A percentile compares a stretch with the other conserved stretches of the same genome.
phyloP scores from a whole-genome alignment of 1,139 yeast species.

The Kluyveromyces sp. region DNA sequence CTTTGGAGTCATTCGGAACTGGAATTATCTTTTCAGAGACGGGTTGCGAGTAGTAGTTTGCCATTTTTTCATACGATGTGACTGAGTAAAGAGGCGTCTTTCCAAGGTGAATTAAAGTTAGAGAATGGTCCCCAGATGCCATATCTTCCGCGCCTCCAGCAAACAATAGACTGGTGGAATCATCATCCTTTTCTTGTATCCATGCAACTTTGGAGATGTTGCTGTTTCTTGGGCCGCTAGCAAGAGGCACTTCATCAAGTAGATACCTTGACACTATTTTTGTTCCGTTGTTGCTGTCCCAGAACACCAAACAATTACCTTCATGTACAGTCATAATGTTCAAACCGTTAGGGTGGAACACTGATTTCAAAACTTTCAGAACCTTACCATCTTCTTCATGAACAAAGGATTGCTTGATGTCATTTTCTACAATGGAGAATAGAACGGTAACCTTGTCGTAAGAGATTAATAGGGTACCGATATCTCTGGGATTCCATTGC shows the following conservation, averaged over 20 bases:
- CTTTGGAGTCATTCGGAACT: conserved; percentile 38
- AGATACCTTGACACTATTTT: conserved; percentile 68
- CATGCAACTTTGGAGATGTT: conserved; percentile 43
- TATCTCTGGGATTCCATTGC: conserved; percentile 84
- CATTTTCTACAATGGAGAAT: conserved; percentile 59
- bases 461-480: conserved; percentile 67
- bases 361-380: conserved; percentile 51
- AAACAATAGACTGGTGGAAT: conserved; percentile 63
- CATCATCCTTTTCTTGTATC: conserved; percentile 78
- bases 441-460: conserved; percentile 65
- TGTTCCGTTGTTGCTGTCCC: conserved; percentile 81
- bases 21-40: conserved; percentile 50
- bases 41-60: conserved; percentile 65
- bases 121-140: conserved; percentile 43
- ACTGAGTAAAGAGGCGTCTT: conserved; percentile 70
- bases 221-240: conserved; percentile 12
- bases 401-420: conserved; percentile 47
- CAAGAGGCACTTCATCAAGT: conserved; percentile 53
- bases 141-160: conserved; percentile 51
- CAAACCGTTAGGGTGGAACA: conserved; percentile 90
- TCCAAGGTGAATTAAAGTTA: conserved; percentile 72
- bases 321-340: conserved; percentile 72
- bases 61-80: conserved; percentile 79
- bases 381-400: conserved; percentile 58
- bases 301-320: conserved; percentile 80